These are phyloP conservation scores for Berberis vulgaris DNA, from an alignment of 164 flowering plant genomes.

Conservation along the genomic window DNA sequence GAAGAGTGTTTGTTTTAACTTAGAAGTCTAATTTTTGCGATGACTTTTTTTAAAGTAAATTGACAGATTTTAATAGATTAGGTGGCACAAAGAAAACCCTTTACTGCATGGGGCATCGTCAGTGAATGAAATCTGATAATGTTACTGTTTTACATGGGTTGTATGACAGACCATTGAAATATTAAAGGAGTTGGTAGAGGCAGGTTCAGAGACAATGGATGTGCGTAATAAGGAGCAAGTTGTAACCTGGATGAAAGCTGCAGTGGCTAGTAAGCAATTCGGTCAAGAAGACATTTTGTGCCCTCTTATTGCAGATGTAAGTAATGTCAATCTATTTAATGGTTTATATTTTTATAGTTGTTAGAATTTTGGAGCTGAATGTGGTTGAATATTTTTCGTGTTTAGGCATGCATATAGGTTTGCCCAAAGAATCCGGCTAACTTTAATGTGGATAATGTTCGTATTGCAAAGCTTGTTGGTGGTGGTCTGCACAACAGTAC, in stretches of 20 bases:
- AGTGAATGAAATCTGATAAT: no score
- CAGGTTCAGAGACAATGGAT: conserved; percentile 81
- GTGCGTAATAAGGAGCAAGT: conserved; percentile 73
- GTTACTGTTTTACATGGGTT: neutral
- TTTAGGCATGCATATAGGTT: conserved; percentile 94
- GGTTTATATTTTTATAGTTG: neutral
- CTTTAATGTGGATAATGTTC: conserved; percentile 94
- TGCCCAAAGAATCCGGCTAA: conserved; percentile 90
- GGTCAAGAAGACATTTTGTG: conserved; percentile 79
- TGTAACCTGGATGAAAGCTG: conserved; percentile 64
- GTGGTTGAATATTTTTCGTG: neutral
- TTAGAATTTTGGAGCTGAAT: neutral
- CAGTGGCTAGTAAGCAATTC: conserved; percentile 96
- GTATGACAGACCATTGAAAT: conserved; percentile 48
- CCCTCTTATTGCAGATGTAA: conserved; percentile 85
- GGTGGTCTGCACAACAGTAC: conserved; percentile 71
- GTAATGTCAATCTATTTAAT: neutral
- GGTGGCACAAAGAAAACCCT: no score
- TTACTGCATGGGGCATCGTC: no score
- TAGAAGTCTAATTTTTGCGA: no score
- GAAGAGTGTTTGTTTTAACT: no score
- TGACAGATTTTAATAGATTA: no score
- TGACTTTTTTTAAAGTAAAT: no score
- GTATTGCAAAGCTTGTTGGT: conserved; percentile 88
- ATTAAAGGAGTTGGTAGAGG: conserved; percentile 68